Evolutionary conservation across 1,284 basidiomycete species (phyloP).

Genomic region (Psilocybe mexicana): DNA sequence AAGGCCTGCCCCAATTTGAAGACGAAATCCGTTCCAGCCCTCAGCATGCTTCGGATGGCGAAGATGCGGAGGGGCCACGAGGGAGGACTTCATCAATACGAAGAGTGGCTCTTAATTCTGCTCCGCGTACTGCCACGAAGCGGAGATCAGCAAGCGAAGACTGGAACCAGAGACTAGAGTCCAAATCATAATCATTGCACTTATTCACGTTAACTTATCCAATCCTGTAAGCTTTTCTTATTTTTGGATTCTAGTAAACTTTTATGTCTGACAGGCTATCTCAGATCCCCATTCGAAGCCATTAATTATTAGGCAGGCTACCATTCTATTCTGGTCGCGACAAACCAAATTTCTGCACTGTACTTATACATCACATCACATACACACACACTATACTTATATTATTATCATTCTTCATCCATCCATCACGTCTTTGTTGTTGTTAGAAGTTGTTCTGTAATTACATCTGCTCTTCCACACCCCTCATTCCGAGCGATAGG

Average conservation of each 20-base stretch:
- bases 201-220: conserved; percentile 17
- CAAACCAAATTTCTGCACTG: conserved; percentile 17
- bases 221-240: conserved; percentile 19
- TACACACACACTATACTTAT: not conserved
- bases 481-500: not conserved
- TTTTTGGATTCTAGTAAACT: not conserved
- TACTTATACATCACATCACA: conserved; percentile 21
- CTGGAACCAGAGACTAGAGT: conserved; percentile 17
- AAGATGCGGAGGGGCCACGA: conserved; percentile 16
- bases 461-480: not conserved
- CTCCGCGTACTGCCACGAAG: conserved; percentile 17
- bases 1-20: conserved; percentile 24
- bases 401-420: conserved; percentile 9
- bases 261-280: not conserved
- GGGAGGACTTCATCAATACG: conserved; percentile 21
- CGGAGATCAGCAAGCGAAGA: conserved; percentile 29
- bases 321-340: conserved; percentile 2
- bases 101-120: conserved; percentile 18
- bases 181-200: conserved; percentile 8
- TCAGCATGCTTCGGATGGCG: conserved; percentile 14
- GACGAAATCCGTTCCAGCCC: conserved; percentile 16
- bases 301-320: conserved; percentile 12
- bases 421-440: not conserved
- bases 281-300: conserved; percentile 15
- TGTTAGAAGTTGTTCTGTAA: conserved; percentile 7